phyloP scores from a whole-genome alignment of 2,329 filamentous ascomycete species.

The Epichloe sp. region DNA sequence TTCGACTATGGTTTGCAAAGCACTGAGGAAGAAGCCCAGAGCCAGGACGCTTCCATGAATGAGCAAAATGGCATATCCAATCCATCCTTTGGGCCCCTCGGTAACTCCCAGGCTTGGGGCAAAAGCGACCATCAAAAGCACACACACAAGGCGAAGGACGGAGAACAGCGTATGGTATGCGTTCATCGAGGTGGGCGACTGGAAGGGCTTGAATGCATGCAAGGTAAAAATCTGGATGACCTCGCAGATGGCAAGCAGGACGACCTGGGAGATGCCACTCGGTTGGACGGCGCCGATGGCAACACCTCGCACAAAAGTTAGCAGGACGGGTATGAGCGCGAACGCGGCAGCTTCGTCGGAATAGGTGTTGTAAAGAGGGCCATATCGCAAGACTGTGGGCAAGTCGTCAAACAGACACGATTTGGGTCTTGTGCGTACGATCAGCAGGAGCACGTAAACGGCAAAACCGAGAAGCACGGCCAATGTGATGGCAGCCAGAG shows the following conservation, averaged over 20 bases:
- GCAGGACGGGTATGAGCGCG: conserved; percentile 70
- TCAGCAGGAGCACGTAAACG: conserved; percentile 67
- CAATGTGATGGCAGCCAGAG: conserved; percentile 61
- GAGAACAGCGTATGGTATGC: conserved; percentile 83
- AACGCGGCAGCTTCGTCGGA: conserved; percentile 87
- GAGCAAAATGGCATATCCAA: conserved; percentile 81
- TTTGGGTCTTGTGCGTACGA: conserved; percentile 67
- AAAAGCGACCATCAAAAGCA: conserved; percentile 71
- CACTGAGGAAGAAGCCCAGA: conserved; percentile 87
- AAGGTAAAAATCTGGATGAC: conserved; percentile 79
- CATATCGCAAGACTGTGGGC: conserved; percentile 77
- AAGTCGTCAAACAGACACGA: conserved; percentile 89
- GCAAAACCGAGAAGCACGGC: conserved; percentile 60
- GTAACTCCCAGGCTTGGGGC: conserved; percentile 68
- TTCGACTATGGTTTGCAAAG: conserved; percentile 80
- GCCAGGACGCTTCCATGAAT: conserved; percentile 76
- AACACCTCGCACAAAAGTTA: conserved; percentile 77
- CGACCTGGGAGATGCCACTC: conserved; percentile 84
- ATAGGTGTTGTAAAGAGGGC: conserved; percentile 94
- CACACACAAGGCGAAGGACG: conserved; percentile 58
- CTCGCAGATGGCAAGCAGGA: conserved; percentile 86
- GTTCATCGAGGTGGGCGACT: conserved; percentile 92
- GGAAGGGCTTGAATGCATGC: conserved; percentile 81
- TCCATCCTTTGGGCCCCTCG: conserved; percentile 78
- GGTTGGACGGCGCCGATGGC: conserved; percentile 87